Base-by-base conservation (phyloP, 1,284 basidiomycete species). In the Malassezia cuniculi region DNA sequence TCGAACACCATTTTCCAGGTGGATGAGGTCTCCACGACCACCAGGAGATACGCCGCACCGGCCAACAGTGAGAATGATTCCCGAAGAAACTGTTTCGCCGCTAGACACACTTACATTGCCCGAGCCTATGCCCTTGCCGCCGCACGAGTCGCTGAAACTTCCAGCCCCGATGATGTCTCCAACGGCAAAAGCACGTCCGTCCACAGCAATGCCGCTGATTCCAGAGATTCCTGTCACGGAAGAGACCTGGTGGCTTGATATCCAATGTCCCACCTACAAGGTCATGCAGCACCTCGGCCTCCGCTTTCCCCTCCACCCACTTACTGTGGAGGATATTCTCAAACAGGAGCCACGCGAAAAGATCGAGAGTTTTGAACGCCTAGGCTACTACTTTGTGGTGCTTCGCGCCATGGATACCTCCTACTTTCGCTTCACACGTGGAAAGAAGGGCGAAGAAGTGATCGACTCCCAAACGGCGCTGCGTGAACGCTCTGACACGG, bases 321-420 rank as follows among this genome's bases (percentile, higher is more conserved):
- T 94, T 15, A 94, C 89, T 0, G 75, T 94, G 11, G 89, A 95
- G 68, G 89, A 95, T 70, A 85, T 94, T 24, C 69, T 95, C n/a
- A 84, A 87, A 50, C 81, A 85, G 69, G 87, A 95, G 50, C 81
- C 84, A 14, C 76, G 86, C 24, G 89, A 94, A 69, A 95, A 95
- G 69, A 71, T 93, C 11, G 89, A 94, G 59, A 71, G 79, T 3
- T 94, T 90, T 64, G 79, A 83, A 5, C 78, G 77, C 47, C 75
- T 94, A 6, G 87, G 87, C 0, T 95, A 95, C 69, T 87, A 93
- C 67, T 86, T 95, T 59, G 73, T 94, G 41, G 82, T 82, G 7
- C 82, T 94, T 50, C 77, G 85, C 34, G 81, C 85, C 1, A 76
- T 93, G 31, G 85, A 65, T 52, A 74, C 76, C 48, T 65, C 69